Base-by-base conservation (phyloP, 148 eudicot species). In the Amaranthus palmeri region DNA sequence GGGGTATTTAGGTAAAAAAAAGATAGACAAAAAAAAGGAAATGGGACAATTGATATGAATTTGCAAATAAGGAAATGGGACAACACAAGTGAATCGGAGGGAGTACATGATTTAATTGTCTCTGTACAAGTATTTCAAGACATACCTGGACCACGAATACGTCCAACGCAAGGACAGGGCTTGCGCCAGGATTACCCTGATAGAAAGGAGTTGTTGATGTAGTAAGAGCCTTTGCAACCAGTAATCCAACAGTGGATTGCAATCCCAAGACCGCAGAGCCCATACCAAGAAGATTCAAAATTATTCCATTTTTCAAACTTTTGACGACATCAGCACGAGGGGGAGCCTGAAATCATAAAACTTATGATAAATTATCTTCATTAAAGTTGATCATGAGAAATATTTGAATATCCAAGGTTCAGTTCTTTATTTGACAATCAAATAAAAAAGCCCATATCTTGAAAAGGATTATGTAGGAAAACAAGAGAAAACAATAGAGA, bases 251-350 rank as follows among this genome's bases (percentile, higher is more conserved):
- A 8, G 97, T 93, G 66, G 96, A 96, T 83, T 87, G 97, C 93
- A 88, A 77, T 54, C 98, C 97, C 25, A 93, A 85, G 58, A 89
- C 74, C 79, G 97, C 93, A 83, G 98, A 85, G 74, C 96, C 97
- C 90, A 95, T 86, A 46, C 98, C 98, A 58, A 95, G 68, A 71
- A 95, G 65, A 81, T 95, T 95, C 68, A 91, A 64, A 8, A 60
- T 71, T 65, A 93, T 86, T 53, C 93, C 89, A 73, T 84, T 88
- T 83, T 80, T 85, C 80, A 95, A 74, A 81, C 96, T 88, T 73
- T 79, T 84, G 64, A 91, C 88, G 54, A 95, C 98, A 73, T 91
- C 97, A 61, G 89, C 90, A 70, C 96, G 97, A 75, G 98, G 96
- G 67, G 98, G 96, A 71, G 97, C 98, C 98, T 95, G 88, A 78